Evolutionary conservation across 495 filamentous ascomycete species (phyloP).

Genomic region (Hypoxylon perforatum): DNA sequence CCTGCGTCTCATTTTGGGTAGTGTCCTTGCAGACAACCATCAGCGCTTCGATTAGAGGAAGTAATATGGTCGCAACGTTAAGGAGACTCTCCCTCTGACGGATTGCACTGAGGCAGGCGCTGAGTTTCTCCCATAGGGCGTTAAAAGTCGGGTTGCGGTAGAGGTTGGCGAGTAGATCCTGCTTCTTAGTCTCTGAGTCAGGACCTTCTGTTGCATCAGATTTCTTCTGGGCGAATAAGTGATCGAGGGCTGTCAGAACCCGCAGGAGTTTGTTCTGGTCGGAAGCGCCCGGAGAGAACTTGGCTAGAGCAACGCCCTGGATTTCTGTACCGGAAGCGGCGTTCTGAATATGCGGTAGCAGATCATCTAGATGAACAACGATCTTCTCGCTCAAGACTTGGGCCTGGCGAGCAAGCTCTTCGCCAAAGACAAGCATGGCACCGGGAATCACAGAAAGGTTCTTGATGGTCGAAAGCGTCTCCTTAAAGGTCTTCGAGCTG

Average conservation of each 20-base stretch:
- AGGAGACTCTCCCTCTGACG: conserved; percentile 92
- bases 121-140: conserved; percentile 91
- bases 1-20: conserved; percentile 71
- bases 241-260: conserved; percentile 94
- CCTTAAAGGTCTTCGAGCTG: conserved; percentile 94
- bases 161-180: conserved; percentile 84
- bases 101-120: conserved; percentile 88
- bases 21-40: conserved; percentile 99
- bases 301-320: conserved; percentile 90
- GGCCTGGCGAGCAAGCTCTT: conserved; percentile 87
- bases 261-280: conserved; percentile 95
- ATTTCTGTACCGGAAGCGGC: conserved; percentile 92
- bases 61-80: conserved; percentile 93
- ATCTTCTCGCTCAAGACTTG: conserved; percentile 85
- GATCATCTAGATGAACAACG: conserved; percentile 81
- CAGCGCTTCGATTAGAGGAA: conserved; percentile 92
- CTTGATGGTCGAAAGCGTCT: conserved; percentile 96
- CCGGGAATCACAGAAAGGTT: conserved; percentile 93
- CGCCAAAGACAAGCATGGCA: conserved; percentile 89
- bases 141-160: conserved; percentile 93
- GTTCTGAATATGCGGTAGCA: conserved; percentile 87
- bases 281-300: conserved; percentile 94
- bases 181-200: conserved; percentile 68
- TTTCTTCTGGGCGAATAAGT: conserved; percentile 80
- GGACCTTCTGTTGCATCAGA: conserved; percentile 66